Base-by-base conservation (phyloP, 352 stramenopile genomes). In the Pythium periplocum region DNA sequence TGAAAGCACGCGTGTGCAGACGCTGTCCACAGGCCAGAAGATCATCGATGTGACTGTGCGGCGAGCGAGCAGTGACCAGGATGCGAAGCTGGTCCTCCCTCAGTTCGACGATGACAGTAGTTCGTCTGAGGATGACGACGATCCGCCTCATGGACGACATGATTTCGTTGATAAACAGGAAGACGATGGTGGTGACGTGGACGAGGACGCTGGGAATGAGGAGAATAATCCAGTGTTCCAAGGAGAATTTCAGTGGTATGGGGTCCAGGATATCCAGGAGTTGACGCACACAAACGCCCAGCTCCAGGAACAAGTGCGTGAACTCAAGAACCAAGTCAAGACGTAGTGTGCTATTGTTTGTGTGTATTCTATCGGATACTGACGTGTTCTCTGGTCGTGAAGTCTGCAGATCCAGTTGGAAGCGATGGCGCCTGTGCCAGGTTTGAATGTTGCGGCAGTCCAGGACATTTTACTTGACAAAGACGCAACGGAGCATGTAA, bases 351-450 rank as follows among this genome's bases (percentile, higher is more conserved):
- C 7, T 10, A 8, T 7, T 30, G 30, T 6, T 2, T 34, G 26
- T 35, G 10, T 1, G 53, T 30, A n/a, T 36, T 32, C 7, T 6
- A 33, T n/a, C 11, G 12, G 39, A 48, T 31, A 51, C 12, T 41
- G 7, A 42, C 7, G 33, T 36, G 10, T 55, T n/a, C n/a, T 45
- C 10, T 32, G 17, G 48, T 38, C 6, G 31, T 7, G 10, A 51
- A 90, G 78, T 2, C 56, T 90, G 30, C 70, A 93, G 61, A 78
- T 93, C 42, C 70, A 87, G 34, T 56, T 87, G 1, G 82, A 93
- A 40, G 79, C 70, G 4, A 54, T 86, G n/a, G 52, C 74, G 26
- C 79, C 82, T 4, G 71, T 93, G 1, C 75, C 82, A 45, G 82
- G 82, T 6, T 44, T 90, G 8, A 66, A 87, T 45, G 55, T 69